A percentile compares a stretch with the other conserved stretches of the same genome.
These are phyloP conservation scores for Paecilomyces sp. DNA, from an alignment of 2,329 filamentous ascomycete genomes.

Conservation along the genomic window DNA sequence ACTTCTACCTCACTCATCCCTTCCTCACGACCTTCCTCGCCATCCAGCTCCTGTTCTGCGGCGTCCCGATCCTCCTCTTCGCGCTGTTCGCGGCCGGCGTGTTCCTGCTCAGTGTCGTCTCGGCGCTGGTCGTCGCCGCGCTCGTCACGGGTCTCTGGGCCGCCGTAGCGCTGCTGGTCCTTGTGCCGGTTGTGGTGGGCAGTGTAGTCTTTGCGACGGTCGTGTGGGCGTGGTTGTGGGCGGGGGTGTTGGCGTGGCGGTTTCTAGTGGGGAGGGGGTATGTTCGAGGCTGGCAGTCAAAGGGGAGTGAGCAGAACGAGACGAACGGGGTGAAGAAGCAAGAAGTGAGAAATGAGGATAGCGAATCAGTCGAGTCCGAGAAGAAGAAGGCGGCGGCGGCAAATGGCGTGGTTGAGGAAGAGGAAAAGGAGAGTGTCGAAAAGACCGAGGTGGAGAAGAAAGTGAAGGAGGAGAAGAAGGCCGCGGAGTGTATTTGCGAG, in stretches of 20 bases:
- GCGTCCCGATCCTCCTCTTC: conserved; percentile 64
- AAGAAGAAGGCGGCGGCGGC: no score
- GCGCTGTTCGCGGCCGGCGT: conserved; percentile 57
- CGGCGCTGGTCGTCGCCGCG: conserved; percentile 55
- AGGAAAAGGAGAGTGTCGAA: neutral
- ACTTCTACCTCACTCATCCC: conserved; percentile 58
- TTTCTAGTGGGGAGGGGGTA: neutral
- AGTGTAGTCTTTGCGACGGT: conserved; percentile 3
- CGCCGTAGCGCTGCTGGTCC: conserved; percentile 7
- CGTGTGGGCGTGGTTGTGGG: conserved; percentile 6
- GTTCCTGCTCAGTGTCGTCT: conserved; percentile 54
- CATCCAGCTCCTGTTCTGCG: conserved; percentile 57
- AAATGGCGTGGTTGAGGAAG: neutral
- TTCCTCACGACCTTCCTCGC: conserved; percentile 63
- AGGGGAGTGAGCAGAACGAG: neutral
- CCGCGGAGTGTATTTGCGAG: neutral
- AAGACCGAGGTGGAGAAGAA: neutral
- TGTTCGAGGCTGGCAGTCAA: no score
- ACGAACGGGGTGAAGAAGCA: neutral
- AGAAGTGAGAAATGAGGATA: neutral
- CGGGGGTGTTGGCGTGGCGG: conserved; percentile 2
- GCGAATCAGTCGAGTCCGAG: no score
- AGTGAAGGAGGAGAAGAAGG: neutral
- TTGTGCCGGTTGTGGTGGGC: conserved; percentile 3
- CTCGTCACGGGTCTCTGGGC: conserved; percentile 42